Base-by-base conservation (phyloP, 352 stramenopile species). In the Globisporangium paddicum region DNA sequence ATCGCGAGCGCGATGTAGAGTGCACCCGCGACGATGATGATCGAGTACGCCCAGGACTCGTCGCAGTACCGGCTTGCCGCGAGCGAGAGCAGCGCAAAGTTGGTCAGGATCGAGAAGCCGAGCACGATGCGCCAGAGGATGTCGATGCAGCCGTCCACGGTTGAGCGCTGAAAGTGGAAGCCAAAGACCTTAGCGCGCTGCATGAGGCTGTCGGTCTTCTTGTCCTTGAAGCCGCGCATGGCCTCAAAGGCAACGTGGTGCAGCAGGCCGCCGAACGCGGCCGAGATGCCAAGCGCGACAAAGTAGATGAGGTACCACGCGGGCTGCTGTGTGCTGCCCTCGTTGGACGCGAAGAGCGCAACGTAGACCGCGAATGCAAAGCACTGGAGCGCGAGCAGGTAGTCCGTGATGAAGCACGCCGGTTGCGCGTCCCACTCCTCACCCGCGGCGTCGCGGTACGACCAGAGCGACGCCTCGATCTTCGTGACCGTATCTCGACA, bases 231-330 rank as follows among this genome's bases (percentile, higher is more conserved):
- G 54, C 74, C 77, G 26, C 69, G 73, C 63, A 90, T 79, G 49
- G 82, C 86, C 49, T 93, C 77, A 58, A 85, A 95, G 18, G 82
- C 86, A 1, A 92, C 72, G 66, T 95, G 82, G 70, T 95, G 86
- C 37, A 95, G 68, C 55, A 95, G 44, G 0, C 83, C 86, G 37
- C 86, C 86, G 40, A 95, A 74, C 10, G 75, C 79, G 19, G 86
- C 82, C 40, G 81, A 92, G 57, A 85, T 90, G 37, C 86, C 86
- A 23, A 95, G 74, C 48, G 83, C 86, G 54, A 91, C 72, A 63
- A 95, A 93, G 77, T 95, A 95, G 63, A 91, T 90, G 41, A 93
- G 40, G 62, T 93, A 93, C 86, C 83, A 93, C 57, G 74, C 63
- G 26, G 73, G 49, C 41, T 85, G 65, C 19, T 55, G 55, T 35